A percentile compares a stretch with the other conserved stretches of the same genome.
phyloP scores from a whole-genome alignment of 2,329 filamentous ascomycete genomes.

The Xylariaceae sp. region DNA sequence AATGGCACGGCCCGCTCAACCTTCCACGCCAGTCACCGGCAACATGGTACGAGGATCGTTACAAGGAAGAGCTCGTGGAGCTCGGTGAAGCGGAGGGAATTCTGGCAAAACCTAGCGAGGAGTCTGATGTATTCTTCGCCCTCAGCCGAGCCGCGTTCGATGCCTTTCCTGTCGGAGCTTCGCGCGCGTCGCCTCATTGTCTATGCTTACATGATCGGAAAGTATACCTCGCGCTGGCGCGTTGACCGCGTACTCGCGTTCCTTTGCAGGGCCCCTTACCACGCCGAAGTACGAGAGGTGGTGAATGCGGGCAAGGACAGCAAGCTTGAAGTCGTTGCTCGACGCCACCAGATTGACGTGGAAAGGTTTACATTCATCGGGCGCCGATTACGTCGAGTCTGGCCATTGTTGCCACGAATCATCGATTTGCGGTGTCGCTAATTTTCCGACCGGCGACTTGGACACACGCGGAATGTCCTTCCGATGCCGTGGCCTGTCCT shows the following conservation, averaged over 20 bases:
- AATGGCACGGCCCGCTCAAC: slow-evolving; percentile 21
- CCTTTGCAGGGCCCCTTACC: slow-evolving; percentile 29
- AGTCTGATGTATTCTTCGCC: neutral
- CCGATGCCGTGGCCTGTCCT: too few species aligned
- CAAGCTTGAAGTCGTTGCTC: slow-evolving; percentile 36
- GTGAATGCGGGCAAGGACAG: slow-evolving; percentile 41
- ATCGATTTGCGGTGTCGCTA: too few species aligned
- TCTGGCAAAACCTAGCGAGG: neutral
- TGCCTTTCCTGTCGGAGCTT: slow-evolving; percentile 30
- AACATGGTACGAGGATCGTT: slow-evolving; percentile 39
- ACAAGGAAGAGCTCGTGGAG: slow-evolving; percentile 39
- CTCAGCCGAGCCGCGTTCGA: slow-evolving; percentile 7
- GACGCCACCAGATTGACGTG: slow-evolving; percentile 37
- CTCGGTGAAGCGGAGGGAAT: slow-evolving; percentile 30
- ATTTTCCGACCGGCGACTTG: too few species aligned
- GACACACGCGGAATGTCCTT: too few species aligned
- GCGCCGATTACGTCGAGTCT: slow-evolving; percentile 7
- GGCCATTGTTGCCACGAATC: slow-evolving; percentile 6
- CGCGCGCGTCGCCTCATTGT: slow-evolving; percentile 25
- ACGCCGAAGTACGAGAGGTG: slow-evolving; percentile 37
- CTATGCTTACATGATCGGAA: slow-evolving; percentile 42
- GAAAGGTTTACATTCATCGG: slow-evolving; percentile 32
- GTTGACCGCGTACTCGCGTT: slow-evolving; percentile 39
- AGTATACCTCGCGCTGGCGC: slow-evolving; percentile 40
- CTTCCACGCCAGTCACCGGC: slow-evolving; percentile 34